These are phyloP conservation scores for Steccherinum ochraceum DNA, from an alignment of 768 basidiomycete genomes.

Conservation along the genomic window DNA sequence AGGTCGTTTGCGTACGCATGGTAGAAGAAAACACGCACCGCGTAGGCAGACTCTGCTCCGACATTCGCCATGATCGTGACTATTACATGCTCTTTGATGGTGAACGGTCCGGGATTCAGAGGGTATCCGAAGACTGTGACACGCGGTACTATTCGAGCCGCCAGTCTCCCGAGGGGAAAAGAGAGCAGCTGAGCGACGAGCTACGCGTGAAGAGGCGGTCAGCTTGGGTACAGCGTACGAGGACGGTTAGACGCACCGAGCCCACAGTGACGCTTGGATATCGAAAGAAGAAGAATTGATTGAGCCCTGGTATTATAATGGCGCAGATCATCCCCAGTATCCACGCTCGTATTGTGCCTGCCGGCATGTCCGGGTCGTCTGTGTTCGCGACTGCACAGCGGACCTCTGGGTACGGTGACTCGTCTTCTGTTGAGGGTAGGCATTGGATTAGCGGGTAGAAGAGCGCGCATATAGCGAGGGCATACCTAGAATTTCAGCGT, in stretches of 20 bases:
- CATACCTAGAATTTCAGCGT: not conserved
- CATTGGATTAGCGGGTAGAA: not conserved
- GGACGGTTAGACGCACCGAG: conserved; percentile 22
- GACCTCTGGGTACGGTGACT: conserved; percentile 81
- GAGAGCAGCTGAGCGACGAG: conserved; percentile 66
- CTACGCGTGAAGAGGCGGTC: conserved; percentile 20
- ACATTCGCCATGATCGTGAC: conserved; percentile 66
- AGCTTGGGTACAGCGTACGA: conserved; percentile 12
- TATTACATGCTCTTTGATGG: conserved; percentile 71
- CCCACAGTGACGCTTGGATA: conserved; percentile 29
- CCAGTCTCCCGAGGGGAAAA: conserved; percentile 59
- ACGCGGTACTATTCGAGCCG: conserved; percentile 51
- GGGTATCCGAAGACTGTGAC: conserved; percentile 47
- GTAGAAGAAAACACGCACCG: conserved; percentile 24
- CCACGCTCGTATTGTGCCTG: conserved; percentile 63
- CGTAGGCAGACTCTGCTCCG: conserved; percentile 56
- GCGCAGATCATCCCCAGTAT: conserved; percentile 64
- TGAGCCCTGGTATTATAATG: conserved; percentile 38
- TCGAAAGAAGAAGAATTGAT: conserved; percentile 46
- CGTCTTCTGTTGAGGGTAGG: conserved; percentile 21
- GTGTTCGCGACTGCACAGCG: conserved; percentile 67
- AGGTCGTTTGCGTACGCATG: not conserved
- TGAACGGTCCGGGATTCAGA: conserved; percentile 70
- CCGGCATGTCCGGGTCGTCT: conserved; percentile 62
- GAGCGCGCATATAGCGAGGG: not conserved